Evolutionary conservation across 2,329 filamentous ascomycete species (phyloP), one percentile per base, ranked within the genome.

Genomic region (Paraconiothyrium sp.): DNA sequence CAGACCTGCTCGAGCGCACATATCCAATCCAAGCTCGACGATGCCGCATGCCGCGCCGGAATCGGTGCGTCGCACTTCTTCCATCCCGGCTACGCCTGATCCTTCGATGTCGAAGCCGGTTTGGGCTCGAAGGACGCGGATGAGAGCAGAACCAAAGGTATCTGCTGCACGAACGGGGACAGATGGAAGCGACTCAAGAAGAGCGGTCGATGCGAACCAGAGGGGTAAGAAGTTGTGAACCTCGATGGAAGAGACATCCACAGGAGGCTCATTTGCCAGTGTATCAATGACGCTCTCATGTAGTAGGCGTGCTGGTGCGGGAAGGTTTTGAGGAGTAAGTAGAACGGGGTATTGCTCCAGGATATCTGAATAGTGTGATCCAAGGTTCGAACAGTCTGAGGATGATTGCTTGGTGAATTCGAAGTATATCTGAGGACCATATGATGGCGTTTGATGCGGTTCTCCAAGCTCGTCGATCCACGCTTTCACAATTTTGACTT

Each of bases 391-490:
- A 24, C 24, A 20, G 14, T 39, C 46, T 51, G 44, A 6, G 8
- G 34, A 24, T 35, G 46, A 54, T 54, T 60, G 57, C 35, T 58
- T 50, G 8, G 65, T 70, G 39, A 73, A 76, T 10, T 62, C 56
- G 56, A 67, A 70, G 49, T 75, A 75, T 1, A 54, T 35, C 3
- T 51, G 57, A 2, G 70, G 44, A n/a, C 72, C 61, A 10, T 49
- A 11, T 11, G n/a, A 9, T 10, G 49, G 39, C 8, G 16, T 49
- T 27, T 50, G 30, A 16, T 30, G n/a, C 30, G 66, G 51, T 54
- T 3, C 48, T 4, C 61, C 65, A 32, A 82, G 67, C 9, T 68
- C 68, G 54, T 80, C 72, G 62, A 84, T 82, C 82, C 82, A 84
- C 9, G 62, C 55, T 54, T 67, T 68, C 7, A 83, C 62, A 2